Evolutionary conservation across 352 stramenopile genomes (phyloP), one percentile per base, ranked within the genome.

Genomic region (Nothophytophthora sp.): DNA sequence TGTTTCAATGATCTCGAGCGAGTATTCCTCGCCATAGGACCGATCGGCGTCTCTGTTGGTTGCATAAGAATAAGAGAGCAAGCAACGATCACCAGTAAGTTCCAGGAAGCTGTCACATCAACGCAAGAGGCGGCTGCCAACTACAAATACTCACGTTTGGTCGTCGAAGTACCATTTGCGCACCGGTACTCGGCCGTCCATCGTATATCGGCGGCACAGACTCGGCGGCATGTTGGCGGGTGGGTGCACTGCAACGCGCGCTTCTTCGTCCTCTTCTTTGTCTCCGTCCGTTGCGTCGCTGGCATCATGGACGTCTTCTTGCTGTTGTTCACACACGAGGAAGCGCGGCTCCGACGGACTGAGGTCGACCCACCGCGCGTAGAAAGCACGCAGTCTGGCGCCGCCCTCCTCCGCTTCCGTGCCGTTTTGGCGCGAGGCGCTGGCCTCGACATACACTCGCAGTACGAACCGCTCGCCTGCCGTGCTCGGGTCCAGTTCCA

Each of bases 151-250:
- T 54, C 40, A 59, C 27, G 42, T 71, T 42, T 76, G 56, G 45
- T 73, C 69, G 41, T 76, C 69, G 34, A 76, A 67, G 52, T 79
- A 76, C 69, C 64, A 76, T 52, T 73, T 73, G 36, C 65, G 60
- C n/a, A 73, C 53, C 11, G 58, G 57, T 2, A 79, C 50, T 0
- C 43, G 49, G 27, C 64, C 61, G 20, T 57, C 38, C 57, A 73
- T 75, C 3, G 61, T 79, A 50, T 65, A 79, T 11, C 55, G 56
- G 13, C 40, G 46, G 35, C 69, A 76, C 25, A 76, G 36, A 6
- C 60, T 44, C 19, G 15, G 12, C 4, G 69, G 69, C 40, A 76
- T 61, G 38, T 62, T 66, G 2, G 60, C 44, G 3, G 61, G 64
- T 18, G 69, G 61, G 27, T 56, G 42, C 5, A 41, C 23, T 19